Percentiles rank a stretch among this genome's conserved stretches.
phyloP scores from a whole-genome alignment of 345 rosid genomes.

The Viola odorata region DNA sequence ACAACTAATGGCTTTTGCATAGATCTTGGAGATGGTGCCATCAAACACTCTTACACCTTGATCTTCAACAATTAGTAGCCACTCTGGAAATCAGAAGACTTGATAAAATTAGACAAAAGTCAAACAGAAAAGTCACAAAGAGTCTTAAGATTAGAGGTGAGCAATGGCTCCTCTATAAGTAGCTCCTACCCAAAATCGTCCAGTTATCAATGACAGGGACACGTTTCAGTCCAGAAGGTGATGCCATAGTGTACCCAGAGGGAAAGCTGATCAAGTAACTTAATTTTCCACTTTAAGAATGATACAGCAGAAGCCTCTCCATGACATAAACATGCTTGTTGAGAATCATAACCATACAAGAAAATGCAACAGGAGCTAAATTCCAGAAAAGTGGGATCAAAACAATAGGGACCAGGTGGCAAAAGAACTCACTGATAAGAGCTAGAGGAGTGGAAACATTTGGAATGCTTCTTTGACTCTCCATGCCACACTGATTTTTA shows the following conservation, averaged over 20 bases:
- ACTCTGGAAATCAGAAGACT: constrained; percentile 40
- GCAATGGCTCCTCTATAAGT: neutral
- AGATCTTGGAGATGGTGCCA: constrained; percentile 35
- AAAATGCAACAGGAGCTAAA: constrained; percentile 11
- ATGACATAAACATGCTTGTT: constrained; percentile 16
- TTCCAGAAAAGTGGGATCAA: neutral
- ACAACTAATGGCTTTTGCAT: constrained; percentile 42
- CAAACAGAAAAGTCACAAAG: neutral
- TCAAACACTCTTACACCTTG: constrained; percentile 55
- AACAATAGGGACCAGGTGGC: constrained; percentile 16
- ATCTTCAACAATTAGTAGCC: constrained; percentile 55
- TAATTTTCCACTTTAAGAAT: constrained; percentile 20
- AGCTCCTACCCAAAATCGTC: constrained; percentile 11
- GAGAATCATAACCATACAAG: constrained; percentile 20
- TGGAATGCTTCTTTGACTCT: constrained; percentile 29
- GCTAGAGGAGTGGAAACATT: constrained; percentile 37
- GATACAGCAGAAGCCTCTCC: constrained; percentile 13
- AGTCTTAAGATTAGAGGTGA: neutral
- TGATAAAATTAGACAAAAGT: constrained; percentile 6
- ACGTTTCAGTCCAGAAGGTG: constrained; percentile 9
- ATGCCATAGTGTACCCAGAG: constrained; percentile 12
- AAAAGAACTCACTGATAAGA: constrained; percentile 54
- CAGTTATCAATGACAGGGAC: constrained; percentile 10
- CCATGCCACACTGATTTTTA: constrained; percentile 36
- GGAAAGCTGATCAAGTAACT: constrained; percentile 16